Evolutionary conservation across 2,329 filamentous ascomycete genomes (phyloP).

Genomic region (Tolypocladium cylindrosporum): DNA sequence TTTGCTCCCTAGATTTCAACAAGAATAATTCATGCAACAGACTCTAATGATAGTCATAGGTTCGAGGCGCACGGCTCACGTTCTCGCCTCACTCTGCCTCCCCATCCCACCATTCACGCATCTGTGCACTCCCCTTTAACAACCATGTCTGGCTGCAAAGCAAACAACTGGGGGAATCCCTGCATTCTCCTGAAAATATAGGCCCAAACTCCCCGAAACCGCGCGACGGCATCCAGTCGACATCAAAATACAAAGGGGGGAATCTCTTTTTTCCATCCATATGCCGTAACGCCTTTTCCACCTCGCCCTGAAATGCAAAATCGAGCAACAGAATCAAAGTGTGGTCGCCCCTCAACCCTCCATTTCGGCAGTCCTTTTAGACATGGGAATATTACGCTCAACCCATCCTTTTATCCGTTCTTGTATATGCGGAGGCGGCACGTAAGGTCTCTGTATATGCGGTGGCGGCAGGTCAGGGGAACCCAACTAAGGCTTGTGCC

Average conservation of each 20-base stretch:
- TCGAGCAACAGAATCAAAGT: neutral
- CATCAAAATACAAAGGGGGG: conserved; percentile 10
- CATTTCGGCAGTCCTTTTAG: neutral
- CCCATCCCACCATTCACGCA: neutral
- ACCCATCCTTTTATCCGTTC: neutral
- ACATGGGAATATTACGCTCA: neutral
- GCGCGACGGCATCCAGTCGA: neutral
- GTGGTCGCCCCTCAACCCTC: neutral
- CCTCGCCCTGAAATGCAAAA: conserved; percentile 4
- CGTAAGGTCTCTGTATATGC: neutral
- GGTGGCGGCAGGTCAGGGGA: neutral
- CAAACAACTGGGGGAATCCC: neutral
- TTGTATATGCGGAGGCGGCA: neutral
- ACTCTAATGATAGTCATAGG: neutral
- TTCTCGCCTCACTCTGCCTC: neutral
- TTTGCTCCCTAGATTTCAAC: neutral
- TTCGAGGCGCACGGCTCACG: neutral
- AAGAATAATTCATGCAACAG: neutral
- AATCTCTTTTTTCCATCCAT: conserved; percentile 13
- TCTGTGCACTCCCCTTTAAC: neutral
- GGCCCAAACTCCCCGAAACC: neutral
- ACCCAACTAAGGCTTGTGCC: conserved; percentile 11
- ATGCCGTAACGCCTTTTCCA: conserved; percentile 11
- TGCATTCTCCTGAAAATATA: neutral
- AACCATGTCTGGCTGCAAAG: neutral